Conservation (phyloP, 2,329 filamentous ascomycete species). For the Triangularia setosa region DNA sequence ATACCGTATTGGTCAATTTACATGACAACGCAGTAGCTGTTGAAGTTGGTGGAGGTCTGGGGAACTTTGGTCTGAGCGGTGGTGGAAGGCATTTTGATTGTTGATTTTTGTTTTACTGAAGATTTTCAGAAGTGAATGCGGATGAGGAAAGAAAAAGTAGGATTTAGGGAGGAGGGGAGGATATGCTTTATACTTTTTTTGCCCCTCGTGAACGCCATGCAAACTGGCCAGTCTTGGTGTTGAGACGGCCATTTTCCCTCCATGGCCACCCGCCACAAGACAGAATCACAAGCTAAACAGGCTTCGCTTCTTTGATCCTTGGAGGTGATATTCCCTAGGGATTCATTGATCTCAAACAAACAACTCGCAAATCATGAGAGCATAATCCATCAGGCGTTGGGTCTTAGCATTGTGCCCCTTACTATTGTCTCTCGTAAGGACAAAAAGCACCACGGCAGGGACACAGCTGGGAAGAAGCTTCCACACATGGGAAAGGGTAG, state of each 20-base stretch:
- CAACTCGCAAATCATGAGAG: not conserved
- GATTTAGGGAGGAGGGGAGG: constrained; percentile 8
- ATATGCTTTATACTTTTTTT: constrained; percentile 25
- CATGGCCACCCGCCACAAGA: not conserved
- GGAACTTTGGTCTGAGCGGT: constrained; percentile 27
- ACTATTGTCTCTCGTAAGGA: constrained; percentile 23
- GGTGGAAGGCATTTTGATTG: constrained; percentile 33
- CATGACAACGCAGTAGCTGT: constrained; percentile 34
- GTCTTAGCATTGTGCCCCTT: constrained; percentile 2
- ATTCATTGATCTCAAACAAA: not conserved
- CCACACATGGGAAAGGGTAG: not conserved
- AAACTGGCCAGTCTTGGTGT: not conserved
- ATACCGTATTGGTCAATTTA: constrained; percentile 27
- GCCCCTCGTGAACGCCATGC: not conserved
- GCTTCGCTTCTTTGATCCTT: not conserved
- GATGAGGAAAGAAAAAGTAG: constrained; percentile 23
- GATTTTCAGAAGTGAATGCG: constrained; percentile 20
- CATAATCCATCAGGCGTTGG: not conserved
- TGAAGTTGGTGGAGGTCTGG: constrained; percentile 29
- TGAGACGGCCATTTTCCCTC: not conserved
- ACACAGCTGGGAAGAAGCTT: not conserved
- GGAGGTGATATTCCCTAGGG: not conserved
- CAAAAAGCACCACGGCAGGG: not conserved
- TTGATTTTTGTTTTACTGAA: constrained; percentile 20
- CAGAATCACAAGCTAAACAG: not conserved